Conservation (phyloP, 2,329 filamentous ascomycete species). For the Phaeosphaeria sp. region DNA sequence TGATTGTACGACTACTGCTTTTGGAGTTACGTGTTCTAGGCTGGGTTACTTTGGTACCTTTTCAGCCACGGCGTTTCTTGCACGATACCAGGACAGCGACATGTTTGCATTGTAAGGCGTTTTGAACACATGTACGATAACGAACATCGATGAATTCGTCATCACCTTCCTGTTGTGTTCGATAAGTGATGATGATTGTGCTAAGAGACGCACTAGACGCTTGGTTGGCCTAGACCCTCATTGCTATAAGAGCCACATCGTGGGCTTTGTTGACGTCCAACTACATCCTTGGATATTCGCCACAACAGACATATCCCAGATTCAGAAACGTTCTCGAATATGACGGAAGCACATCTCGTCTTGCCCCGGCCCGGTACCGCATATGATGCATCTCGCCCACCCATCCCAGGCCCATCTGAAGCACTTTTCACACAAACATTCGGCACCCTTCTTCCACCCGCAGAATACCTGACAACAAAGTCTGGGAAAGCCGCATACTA, state of each 20-base stretch:
- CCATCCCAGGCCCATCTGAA: constrained; percentile 49
- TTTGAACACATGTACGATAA: background rate
- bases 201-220: constrained; percentile 1
- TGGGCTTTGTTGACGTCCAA: background rate
- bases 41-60: background rate
- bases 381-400: constrained; percentile 2
- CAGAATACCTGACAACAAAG: constrained; percentile 42
- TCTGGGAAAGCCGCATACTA: constrained; percentile 53
- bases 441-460: constrained; percentile 49
- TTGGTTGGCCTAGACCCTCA: background rate
- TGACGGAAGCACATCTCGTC: constrained; percentile 9
- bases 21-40: background rate
- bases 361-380: constrained; percentile 35
- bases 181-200: background rate
- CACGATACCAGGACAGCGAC: background rate
- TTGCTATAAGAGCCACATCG: background rate
- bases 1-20: background rate
- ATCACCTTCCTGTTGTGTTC: background rate
- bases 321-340: background rate
- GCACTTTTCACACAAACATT: constrained; percentile 46
- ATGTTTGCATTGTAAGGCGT: background rate
- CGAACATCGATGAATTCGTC: background rate
- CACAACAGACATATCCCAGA: background rate
- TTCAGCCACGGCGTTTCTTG: background rate
- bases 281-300: background rate